Percentiles rank a stretch among this genome's conserved stretches.
phyloP scores from a whole-genome alignment of 1,139 yeast genomes.

The Sugiyamaella neomexicana region DNA sequence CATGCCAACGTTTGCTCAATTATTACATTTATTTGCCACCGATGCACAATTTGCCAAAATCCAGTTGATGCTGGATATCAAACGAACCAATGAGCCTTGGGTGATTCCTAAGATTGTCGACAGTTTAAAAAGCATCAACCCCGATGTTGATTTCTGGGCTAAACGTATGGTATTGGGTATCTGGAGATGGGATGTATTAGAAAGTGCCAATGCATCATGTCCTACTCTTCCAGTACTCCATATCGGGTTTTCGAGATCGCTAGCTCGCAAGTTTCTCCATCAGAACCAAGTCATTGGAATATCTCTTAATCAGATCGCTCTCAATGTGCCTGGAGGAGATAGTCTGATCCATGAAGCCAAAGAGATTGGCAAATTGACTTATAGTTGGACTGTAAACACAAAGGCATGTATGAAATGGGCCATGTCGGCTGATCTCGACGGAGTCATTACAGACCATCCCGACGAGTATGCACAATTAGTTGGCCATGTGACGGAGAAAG shows the following conservation, averaged over 20 bases:
- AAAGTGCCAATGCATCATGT: constrained; percentile 48
- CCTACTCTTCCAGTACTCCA: constrained; percentile 52
- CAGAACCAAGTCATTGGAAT: constrained; percentile 46
- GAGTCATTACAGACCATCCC: constrained; percentile 65
- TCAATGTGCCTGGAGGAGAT: constrained; percentile 47
- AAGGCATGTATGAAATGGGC: constrained; percentile 46
- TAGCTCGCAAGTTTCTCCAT: constrained; percentile 41
- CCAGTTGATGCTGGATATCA: constrained; percentile 78
- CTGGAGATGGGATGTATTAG: constrained; percentile 71
- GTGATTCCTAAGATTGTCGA: constrained; percentile 55
- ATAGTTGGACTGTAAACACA: constrained; percentile 80
- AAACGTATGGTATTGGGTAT: constrained; percentile 71
- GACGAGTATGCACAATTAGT: constrained; percentile 31
- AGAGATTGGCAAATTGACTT: constrained; percentile 53
- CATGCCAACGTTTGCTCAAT: constrained; percentile 61
- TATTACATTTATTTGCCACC: constrained; percentile 57
- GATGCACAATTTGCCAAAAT: constrained; percentile 42
- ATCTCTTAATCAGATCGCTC: constrained; percentile 45
- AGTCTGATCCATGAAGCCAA: constrained; percentile 41
- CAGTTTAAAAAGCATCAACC: constrained; percentile 49
- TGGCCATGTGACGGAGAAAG: constrained; percentile 22
- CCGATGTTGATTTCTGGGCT: constrained; percentile 65
- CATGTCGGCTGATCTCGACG: constrained; percentile 53
- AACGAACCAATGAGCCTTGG: constrained; percentile 63
- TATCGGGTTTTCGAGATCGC: constrained; percentile 50